phyloP scores from a whole-genome alignment of 2,329 filamentous ascomycete genomes.

The Calonectria crousiana region DNA sequence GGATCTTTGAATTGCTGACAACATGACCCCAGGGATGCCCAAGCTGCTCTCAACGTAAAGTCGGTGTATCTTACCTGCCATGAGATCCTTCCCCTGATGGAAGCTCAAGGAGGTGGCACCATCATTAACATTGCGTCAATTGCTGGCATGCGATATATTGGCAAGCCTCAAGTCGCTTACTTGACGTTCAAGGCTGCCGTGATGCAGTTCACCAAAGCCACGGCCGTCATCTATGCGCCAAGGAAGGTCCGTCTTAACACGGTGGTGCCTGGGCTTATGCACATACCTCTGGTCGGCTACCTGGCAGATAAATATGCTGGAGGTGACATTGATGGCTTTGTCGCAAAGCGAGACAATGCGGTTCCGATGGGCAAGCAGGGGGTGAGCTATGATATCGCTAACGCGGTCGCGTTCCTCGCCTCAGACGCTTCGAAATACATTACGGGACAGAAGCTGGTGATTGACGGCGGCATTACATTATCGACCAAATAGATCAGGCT shows the following conservation, averaged over 20 bases:
- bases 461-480: conserved; percentile 18
- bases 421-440: conserved; percentile 10
- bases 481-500: background rate
- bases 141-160: conserved; percentile 54
- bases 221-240: conserved; percentile 58
- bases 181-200: conserved; percentile 59
- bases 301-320: conserved; percentile 33
- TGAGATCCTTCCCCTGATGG: conserved; percentile 25
- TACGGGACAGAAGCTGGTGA: conserved; percentile 21
- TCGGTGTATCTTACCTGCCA: conserved; percentile 27
- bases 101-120: conserved; percentile 16
- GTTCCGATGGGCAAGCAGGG: conserved; percentile 7
- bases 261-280: conserved; percentile 46
- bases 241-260: conserved; percentile 60
- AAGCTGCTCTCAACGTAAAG: conserved; percentile 26
- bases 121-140: conserved; percentile 14
- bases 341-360: background rate
- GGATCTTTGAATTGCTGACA: background rate
- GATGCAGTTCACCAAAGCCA: conserved; percentile 57
- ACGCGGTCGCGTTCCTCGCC: conserved; percentile 1
- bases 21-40: background rate
- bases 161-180: conserved; percentile 61
- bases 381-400: conserved; percentile 1
- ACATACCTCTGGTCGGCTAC: conserved; percentile 3
- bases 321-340: background rate